These are phyloP conservation scores for Ceratocystis eucalypticola DNA, from an alignment of 2,329 filamentous ascomycete species.

Conservation along the genomic window DNA sequence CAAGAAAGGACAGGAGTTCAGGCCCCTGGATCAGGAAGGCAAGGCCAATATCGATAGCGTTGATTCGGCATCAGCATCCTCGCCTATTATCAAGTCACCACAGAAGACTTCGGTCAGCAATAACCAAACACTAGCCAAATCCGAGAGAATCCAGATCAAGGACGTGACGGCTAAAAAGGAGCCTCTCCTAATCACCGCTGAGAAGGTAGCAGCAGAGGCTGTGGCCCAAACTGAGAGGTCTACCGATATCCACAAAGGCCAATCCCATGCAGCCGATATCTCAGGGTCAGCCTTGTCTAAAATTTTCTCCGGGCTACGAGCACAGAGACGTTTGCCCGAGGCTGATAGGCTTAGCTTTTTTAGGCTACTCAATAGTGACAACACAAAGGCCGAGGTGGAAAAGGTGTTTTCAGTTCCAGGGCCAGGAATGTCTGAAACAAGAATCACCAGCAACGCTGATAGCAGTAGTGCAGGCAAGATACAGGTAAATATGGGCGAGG, in stretches of 20 bases:
- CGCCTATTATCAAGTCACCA: constrained; percentile 12
- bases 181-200: constrained; percentile 15
- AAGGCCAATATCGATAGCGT: background rate
- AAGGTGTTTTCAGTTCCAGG: constrained; percentile 4
- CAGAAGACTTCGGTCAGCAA: background rate
- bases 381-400: constrained; percentile 9
- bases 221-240: background rate
- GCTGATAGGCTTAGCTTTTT: constrained; percentile 29
- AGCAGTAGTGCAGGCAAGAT: background rate
- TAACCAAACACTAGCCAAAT: constrained; percentile 22
- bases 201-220: constrained; percentile 9
- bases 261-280: background rate
- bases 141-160: constrained; percentile 25
- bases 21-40: background rate
- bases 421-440: background rate
- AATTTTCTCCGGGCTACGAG: background rate
- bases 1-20: constrained; percentile 15
- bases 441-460: background rate
- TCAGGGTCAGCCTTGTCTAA: constrained; percentile 5
- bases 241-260: constrained; percentile 5
- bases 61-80: background rate
- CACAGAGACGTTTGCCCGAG: constrained; percentile 16
- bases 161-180: constrained; percentile 21
- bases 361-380: constrained; percentile 26
- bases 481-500: constrained; percentile 13